Base-by-base conservation (phyloP, 495 filamentous ascomycete species). In the Alectoria sarmentosa region DNA sequence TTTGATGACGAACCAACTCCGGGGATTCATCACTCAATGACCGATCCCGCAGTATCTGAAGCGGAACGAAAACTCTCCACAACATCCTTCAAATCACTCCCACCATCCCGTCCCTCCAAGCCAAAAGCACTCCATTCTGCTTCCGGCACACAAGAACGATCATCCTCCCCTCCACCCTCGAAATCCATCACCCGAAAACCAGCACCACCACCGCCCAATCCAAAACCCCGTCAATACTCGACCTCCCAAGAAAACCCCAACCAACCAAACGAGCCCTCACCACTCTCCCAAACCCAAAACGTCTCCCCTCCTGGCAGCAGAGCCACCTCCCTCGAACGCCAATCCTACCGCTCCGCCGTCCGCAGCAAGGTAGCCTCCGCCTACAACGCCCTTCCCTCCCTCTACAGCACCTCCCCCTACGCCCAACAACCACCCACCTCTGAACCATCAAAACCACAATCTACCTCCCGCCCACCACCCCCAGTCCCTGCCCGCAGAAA, bases 81-180 rank as follows among this genome's bases (percentile, higher is more conserved):
- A 56, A 38, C 59, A 39, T 49, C 52, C 38, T 36, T 46, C 26
- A 52, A 55, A 39, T 65, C 65, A n/a, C 63, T 70, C 8, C 83
- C 84, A 14, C 88, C 89, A 0, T 76, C 79, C 6, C 84, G 83
- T 54, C 88, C 89, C 1, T 76, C 79, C 11, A 92, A 92, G 70
- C 88, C 90, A n/a, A 76, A 77, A 8, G 76, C 86, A 9, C 72
- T 92, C 11, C 83, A 87, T 41, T 80, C 76, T 30, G 66, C 70
- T 30, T 71, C 74, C 17, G 73, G 66, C 61, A 38, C 42, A 36
- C 52, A 26, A 69, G 42, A 30, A 54, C 61, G 3, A 39, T 44
- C 32, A 44, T 48, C 37, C 10, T 30, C 23, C 21, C 41, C 65
- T 41, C 38, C 71, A 3, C 56, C 65, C 38, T 41, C 66, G 2